Base-by-base conservation (phyloP, 73 alveolate genomes). In the Blepharisma japonicum region DNA sequence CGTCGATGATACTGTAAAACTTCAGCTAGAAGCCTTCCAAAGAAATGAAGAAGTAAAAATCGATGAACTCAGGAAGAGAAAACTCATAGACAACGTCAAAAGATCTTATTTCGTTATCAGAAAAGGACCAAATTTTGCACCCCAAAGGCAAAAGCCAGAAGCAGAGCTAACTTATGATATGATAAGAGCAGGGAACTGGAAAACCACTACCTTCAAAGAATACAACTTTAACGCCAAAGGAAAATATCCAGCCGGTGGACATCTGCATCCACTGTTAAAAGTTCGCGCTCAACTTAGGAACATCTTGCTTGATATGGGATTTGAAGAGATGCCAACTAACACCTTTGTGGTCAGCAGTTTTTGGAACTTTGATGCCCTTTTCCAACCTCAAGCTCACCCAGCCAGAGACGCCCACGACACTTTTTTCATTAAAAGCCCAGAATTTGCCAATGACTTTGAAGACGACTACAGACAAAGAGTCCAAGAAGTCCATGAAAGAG, bases 331-430 rank as follows among this genome's bases (percentile, higher is more conserved):
- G 99, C 98, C 99, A 45, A 98, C 99, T 79, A 97, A 97, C 86
- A 91, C 95, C 85, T 98, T 90, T 85, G 99, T 98, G 4, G 99
- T 97, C 82, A 89, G 98, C 70, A 94, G 99, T 5, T 98, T 98
- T 92, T 98, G 99, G 99, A 98, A 98, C 95, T 98, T 98, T 92
- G 99, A 98, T 77, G 90, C 99, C 7, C 93, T 98, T 55, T 98
- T 97, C 94, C 98, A 98, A 86, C 99, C 99, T 11, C 99, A 98
- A 84, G 94, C 95, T 87, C 99, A 95, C 83, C 99, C 99, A 8
- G 99, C 99, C 1, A 86, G 99, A 76, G 99, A 98, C 82, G 97
- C 97, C 51, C 99, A 98, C 79, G 99, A 98, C 87, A 98, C 99
- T 20, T 98, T 98, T 95, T 98, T 98, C 95, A 83, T 97, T 56